Conservation (phyloP, 2,329 filamentous ascomycete species). For the Penicillium concentricum region DNA sequence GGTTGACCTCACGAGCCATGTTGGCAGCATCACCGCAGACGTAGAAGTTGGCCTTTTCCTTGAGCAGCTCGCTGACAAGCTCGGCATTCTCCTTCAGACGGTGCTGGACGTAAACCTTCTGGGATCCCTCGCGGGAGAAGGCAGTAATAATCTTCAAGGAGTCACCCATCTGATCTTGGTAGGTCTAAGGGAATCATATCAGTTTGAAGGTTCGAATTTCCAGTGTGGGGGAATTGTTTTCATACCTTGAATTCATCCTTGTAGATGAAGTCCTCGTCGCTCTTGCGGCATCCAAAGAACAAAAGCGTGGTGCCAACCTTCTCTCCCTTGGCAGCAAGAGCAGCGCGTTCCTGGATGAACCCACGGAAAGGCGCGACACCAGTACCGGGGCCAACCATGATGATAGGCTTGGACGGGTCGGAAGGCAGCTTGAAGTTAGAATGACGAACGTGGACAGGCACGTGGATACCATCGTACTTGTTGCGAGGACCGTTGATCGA, state of each 20-base stretch:
- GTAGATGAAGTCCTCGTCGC: conserved; percentile 89
- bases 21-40: conserved; percentile 97
- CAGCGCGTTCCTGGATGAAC: conserved; percentile 90
- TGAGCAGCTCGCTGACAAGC: conserved; percentile 82
- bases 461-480: conserved; percentile 94
- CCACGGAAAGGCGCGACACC: conserved; percentile 95
- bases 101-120: conserved; percentile 98
- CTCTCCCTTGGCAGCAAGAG: conserved; percentile 74
- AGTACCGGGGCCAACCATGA: conserved; percentile 94
- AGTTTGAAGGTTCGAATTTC: conserved; percentile 15
- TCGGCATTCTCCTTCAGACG: conserved; percentile 77
- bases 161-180: conserved; percentile 78
- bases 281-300: conserved; percentile 92
- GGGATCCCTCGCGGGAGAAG: conserved; percentile 81
- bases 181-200: conserved; percentile 59
- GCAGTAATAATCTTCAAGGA: conserved; percentile 88
- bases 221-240: conserved; percentile 14
- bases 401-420: conserved; percentile 87
- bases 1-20: conserved; percentile 93
- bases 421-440: conserved; percentile 99
- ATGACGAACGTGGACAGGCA: conserved; percentile 93
- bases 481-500: conserved; percentile 85
- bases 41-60: conserved; percentile 88
- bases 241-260: conserved; percentile 87
- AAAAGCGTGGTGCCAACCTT: conserved; percentile 83